Percentiles rank a stretch among this genome's conserved stretches.
phyloP scores from a whole-genome alignment of 1,284 basidiomycete genomes.

The Amylostereum areolatum region DNA sequence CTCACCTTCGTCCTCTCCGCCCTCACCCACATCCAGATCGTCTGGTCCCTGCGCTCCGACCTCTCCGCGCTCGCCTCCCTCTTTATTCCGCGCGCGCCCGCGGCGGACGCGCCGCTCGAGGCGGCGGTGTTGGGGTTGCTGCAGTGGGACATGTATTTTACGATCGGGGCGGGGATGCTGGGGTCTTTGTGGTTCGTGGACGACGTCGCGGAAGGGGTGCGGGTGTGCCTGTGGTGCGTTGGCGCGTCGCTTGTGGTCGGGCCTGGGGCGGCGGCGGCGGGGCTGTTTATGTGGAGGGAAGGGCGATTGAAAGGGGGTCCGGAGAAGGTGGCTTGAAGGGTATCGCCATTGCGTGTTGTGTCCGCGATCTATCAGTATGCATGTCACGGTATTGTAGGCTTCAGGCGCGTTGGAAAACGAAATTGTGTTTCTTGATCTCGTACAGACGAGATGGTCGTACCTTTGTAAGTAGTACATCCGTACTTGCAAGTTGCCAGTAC shows the following conservation, averaged over 20 bases:
- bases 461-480: too few relatives aligned
- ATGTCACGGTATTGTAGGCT: too few relatives aligned
- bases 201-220: constrained; percentile 8
- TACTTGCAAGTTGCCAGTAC: too few relatives aligned
- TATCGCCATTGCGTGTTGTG: too few relatives aligned
- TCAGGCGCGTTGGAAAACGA: too few relatives aligned
- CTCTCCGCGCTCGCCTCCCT: constrained; percentile 5
- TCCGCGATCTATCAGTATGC: too few relatives aligned
- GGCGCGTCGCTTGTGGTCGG: constrained; percentile 30
- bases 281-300: constrained; percentile 38
- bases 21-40: constrained; percentile 28
- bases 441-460: too few relatives aligned
- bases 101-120: constrained; percentile 1
- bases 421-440: too few relatives aligned
- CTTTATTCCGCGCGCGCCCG: constrained; percentile 5
- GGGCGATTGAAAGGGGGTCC: constrained; percentile 19
- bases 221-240: constrained; percentile 27
- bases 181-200: constrained; percentile 38
- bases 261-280: constrained; percentile 37
- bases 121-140: constrained; percentile 29
- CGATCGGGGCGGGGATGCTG: constrained; percentile 27
- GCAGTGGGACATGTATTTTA: constrained; percentile 38
- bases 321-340: too few relatives aligned
- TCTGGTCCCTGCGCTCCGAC: constrained; percentile 22
- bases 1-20: constrained; percentile 30